Conservation (phyloP, 164 flowering plant species). For the Amborella trichopoda region DNA sequence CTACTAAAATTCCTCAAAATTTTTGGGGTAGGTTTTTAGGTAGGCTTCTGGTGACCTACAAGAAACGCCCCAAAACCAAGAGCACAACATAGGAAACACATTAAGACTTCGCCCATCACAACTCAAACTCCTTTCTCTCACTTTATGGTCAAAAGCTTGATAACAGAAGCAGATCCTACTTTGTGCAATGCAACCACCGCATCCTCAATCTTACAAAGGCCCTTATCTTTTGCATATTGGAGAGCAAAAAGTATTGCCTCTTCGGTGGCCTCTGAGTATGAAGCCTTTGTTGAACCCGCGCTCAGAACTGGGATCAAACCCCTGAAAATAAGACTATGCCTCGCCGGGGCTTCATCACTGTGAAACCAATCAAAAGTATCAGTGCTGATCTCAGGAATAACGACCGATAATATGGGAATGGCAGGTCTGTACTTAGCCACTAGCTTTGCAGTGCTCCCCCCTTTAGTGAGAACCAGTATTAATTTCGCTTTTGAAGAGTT, state of each 20-base stretch:
- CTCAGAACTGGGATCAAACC: slow-evolving; percentile 64
- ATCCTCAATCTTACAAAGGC: slow-evolving; percentile 67
- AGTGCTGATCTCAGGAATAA: slow-evolving; percentile 71
- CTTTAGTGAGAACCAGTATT: slow-evolving; percentile 67
- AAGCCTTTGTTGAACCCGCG: slow-evolving; percentile 68
- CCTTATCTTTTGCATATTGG: slow-evolving; percentile 38
- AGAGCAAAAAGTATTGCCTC: slow-evolving; percentile 61
- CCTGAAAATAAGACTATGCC: slow-evolving; percentile 72
- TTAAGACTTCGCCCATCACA: too few relatives aligned
- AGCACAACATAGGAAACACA: too few relatives aligned
- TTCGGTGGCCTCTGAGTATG: slow-evolving; percentile 63
- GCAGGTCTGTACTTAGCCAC: slow-evolving; percentile 86
- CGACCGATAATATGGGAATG: slow-evolving; percentile 71
- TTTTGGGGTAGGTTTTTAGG: too few relatives aligned
- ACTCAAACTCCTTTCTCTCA: slow-evolving; percentile 14
- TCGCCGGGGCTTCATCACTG: slow-evolving; percentile 83
- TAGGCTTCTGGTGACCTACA: too few relatives aligned
- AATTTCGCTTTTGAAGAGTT: slow-evolving; percentile 53
- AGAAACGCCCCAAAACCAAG: too few relatives aligned
- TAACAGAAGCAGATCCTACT: slow-evolving; percentile 55
- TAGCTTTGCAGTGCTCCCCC: slow-evolving; percentile 80
- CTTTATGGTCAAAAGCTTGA: slow-evolving; percentile 60
- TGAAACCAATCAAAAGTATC: slow-evolving; percentile 73
- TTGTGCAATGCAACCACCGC: slow-evolving; percentile 77
- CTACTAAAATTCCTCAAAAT: too few relatives aligned